These are phyloP conservation scores for Solanum hybrid DNA, from an alignment of 305 asterid species.

Conservation along the genomic window DNA sequence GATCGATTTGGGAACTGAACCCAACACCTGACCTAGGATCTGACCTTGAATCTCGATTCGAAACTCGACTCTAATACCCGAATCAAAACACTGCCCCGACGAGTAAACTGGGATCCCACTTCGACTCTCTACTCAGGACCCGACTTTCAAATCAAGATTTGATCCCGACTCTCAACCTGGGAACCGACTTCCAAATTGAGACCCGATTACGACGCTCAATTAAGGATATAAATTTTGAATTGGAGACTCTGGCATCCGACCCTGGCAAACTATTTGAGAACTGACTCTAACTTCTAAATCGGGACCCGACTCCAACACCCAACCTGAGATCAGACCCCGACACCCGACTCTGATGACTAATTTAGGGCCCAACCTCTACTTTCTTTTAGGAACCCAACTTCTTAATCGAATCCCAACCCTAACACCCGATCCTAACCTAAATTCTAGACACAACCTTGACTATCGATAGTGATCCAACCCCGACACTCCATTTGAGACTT, in stretches of 20 bases:
- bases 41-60: too few species aligned
- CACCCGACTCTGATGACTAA: background rate
- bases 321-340: background rate
- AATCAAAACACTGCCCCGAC: background rate
- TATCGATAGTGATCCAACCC: background rate
- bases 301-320: background rate
- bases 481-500: background rate
- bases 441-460: background rate
- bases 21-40: background rate
- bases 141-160: background rate
- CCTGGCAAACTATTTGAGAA: background rate
- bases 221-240: background rate
- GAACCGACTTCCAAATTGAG: too few species aligned
- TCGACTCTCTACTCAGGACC: background rate
- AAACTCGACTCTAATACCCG: rapidly evolving
- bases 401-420: background rate
- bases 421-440: background rate
- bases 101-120: background rate
- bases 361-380: background rate
- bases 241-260: background rate
- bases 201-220: background rate
- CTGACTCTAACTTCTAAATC: background rate
- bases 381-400: background rate
- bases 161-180: background rate
- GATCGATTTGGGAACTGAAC: background rate